Conservation (phyloP, 495 filamentous ascomycete species). For the Durotheca rogersii region DNA sequence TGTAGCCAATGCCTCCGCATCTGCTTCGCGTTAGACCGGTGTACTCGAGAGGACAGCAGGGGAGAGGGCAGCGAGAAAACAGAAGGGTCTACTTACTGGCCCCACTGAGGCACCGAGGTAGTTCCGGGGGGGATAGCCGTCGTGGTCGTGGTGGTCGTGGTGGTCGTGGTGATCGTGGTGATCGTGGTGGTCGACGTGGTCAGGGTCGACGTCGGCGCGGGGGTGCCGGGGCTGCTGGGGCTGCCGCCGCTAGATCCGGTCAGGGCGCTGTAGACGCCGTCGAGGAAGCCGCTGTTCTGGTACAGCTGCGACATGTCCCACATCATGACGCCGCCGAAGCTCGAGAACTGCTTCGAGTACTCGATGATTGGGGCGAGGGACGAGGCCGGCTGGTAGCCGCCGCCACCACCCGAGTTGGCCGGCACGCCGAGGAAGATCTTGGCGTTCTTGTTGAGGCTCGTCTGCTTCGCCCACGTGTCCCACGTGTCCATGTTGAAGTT, state of each 20-base stretch:
- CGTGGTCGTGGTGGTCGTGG: conserved; percentile 19
- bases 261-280: conserved; percentile 38
- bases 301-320: conserved; percentile 69
- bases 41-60: too few relatives aligned
- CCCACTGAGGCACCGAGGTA: conserved; percentile 40
- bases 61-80: not conserved
- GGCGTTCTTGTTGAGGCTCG: conserved; percentile 60
- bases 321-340: conserved; percentile 71
- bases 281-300: conserved; percentile 59
- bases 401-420: conserved; percentile 59
- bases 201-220: too few relatives aligned
- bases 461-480: conserved; percentile 68
- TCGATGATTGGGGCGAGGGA: conserved; percentile 50
- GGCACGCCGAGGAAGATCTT: conserved; percentile 69
- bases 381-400: conserved; percentile 55
- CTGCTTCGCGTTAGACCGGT: too few relatives aligned
- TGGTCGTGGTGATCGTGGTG: conserved; percentile 20
- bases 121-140: conserved; percentile 12
- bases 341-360: conserved; percentile 54
- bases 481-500: conserved; percentile 70
- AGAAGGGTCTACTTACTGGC: conserved; percentile 30
- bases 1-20: conserved; percentile 43
- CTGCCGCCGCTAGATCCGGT: conserved; percentile 20
- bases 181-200: conserved; percentile 3
- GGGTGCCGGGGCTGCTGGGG: too few relatives aligned